Evolutionary conservation across 2,329 filamentous ascomycete species (phyloP).

Genomic region (Ophioceras dolichostomum): DNA sequence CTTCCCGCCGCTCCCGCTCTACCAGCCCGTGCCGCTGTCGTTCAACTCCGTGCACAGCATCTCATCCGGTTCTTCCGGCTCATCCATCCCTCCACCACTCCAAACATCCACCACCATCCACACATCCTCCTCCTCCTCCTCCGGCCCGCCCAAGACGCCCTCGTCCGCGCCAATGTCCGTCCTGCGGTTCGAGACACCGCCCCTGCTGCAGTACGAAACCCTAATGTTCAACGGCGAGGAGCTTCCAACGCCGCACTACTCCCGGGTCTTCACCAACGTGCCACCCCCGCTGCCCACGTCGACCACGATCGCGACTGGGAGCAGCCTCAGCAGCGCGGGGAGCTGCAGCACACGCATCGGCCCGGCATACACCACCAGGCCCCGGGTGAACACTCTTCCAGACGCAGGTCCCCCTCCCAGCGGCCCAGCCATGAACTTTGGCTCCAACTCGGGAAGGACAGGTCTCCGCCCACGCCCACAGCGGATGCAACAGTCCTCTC

Average conservation of each 20-base stretch:
- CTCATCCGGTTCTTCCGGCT: background rate
- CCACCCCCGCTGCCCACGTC: constrained; percentile 4
- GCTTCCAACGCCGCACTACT: background rate
- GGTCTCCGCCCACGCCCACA: too few relatives aligned
- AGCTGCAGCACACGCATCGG: constrained; percentile 1
- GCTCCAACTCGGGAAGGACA: too few relatives aligned
- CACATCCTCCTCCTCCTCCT: constrained; percentile 1
- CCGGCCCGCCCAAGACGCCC: background rate
- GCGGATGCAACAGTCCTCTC: background rate
- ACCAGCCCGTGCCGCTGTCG: constrained; percentile 3
- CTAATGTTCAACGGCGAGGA: too few relatives aligned
- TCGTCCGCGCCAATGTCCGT: background rate
- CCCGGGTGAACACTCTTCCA: too few relatives aligned
- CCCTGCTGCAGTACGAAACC: background rate
- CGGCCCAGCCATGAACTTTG: too few relatives aligned
- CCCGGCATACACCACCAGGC: too few relatives aligned
- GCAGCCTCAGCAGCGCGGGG: constrained; percentile 1
- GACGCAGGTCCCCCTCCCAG: too few relatives aligned
- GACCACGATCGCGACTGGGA: constrained; percentile 1
- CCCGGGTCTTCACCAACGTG: background rate
- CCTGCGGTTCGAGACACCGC: background rate
- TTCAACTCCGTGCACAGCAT: background rate
- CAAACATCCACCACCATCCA: background rate
- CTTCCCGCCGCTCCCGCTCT: background rate
- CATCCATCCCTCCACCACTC: background rate